Evolutionary conservation across 805 yeast species (phyloP), one percentile per base, ranked within the genome.

Genomic region (Candida multigemmis): DNA sequence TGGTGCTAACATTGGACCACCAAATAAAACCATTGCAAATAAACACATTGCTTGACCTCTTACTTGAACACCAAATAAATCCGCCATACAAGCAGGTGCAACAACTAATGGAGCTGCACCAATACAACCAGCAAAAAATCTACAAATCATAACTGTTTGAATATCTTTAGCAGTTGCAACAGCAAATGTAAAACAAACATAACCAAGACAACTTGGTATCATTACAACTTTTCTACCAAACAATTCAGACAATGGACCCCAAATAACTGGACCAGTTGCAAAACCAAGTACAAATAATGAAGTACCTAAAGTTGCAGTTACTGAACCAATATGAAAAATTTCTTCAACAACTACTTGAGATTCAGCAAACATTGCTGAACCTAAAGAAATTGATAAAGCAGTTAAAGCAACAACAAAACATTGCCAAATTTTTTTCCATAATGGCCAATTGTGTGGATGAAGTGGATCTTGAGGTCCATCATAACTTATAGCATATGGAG

Each of bases 201-300:
- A 54, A 9, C 46, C 45, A 21, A 57, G 44, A 12, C 27, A 61
- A 43, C 77, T 72, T 3, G 54, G 27, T 16, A 68, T 35, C 13
- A 68, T 59, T 16, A 71, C 67, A 4, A 46, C 33, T 36, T 55
- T 65, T 22, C 74, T 49, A 24, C 64, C 51, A 39, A 32, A 41
- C 11, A 56, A 50, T 30, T 49, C 52, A 12, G 46, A 36, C 15
- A 46, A 33, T 6, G 53, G 52, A 24, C 53, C 96, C 85, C 91
- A 87, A 19, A 84, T 44, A 26, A 87, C 62, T 3, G 97, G 97
- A 12, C 96, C 96, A 1, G 84, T 68, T 1, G 96, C 96, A 54
- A 86, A 89, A 7, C 96, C 97, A 22, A 85, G 52, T n/a, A 87
- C 96, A 42, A 73, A 87, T 14, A 86, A 33, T 1, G 96, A 75